Conservation (phyloP, 2,329 filamentous ascomycete genomes). For the Dothidotthia symphoricarpi region DNA sequence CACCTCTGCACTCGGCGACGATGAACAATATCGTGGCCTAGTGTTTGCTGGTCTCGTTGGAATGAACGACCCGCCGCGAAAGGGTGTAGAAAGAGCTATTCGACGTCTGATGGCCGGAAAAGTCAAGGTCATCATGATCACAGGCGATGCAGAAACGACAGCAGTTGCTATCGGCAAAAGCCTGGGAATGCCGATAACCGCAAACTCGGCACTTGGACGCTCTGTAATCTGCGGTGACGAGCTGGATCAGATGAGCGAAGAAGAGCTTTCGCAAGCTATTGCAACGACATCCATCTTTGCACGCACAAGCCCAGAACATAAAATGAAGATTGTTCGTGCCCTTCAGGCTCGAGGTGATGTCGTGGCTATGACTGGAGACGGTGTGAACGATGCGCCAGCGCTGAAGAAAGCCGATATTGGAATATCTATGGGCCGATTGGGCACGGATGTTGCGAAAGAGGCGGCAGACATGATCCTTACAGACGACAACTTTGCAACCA, state of each 20-base stretch:
- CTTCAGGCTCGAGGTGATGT: conserved; percentile 92
- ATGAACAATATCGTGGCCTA: conserved; percentile 77
- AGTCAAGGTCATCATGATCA: conserved; percentile 99
- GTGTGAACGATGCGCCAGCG: conserved; percentile 95
- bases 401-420: conserved; percentile 97
- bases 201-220: conserved; percentile 57
- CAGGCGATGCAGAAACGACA: conserved; percentile 91
- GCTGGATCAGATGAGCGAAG: conserved; percentile 86
- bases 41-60: conserved; percentile 90
- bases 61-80: conserved; percentile 94
- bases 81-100: conserved; percentile 86
- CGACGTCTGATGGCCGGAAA: conserved; percentile 87
- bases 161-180: conserved; percentile 91
- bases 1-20: conserved; percentile 48
- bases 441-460: conserved; percentile 96
- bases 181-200: conserved; percentile 85
- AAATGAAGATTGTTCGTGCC: conserved; percentile 92
- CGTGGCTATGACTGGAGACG: conserved; percentile 98
- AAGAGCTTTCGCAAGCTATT: conserved; percentile 80
- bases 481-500: conserved; percentile 86
- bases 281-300: conserved; percentile 91
- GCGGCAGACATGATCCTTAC: conserved; percentile 92
- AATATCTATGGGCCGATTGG: conserved; percentile 91
- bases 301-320: conserved; percentile 93
- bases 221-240: conserved; percentile 85